A percentile compares a stretch with the other conserved stretches of the same genome.
These are phyloP conservation scores for Aureobasidium leucospermi DNA, from an alignment of 2,329 filamentous ascomycete species.

Conservation along the genomic window DNA sequence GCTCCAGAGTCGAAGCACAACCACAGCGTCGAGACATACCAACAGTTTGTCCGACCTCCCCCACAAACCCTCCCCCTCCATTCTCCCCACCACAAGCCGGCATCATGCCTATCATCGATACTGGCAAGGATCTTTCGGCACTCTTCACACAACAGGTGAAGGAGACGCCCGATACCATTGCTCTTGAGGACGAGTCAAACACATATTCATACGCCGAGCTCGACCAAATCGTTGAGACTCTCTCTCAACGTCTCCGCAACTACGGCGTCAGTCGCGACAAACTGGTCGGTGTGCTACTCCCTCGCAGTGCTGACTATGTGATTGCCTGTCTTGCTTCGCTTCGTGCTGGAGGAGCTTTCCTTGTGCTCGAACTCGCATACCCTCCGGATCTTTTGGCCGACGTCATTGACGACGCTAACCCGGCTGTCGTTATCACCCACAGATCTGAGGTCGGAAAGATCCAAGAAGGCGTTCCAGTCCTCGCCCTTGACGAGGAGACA, in stretches of 20 bases:
- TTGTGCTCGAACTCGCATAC: constrained; percentile 74
- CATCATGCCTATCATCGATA: constrained; percentile 61
- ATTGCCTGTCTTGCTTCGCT: constrained; percentile 72
- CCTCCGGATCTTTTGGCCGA: constrained; percentile 66
- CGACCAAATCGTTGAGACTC: constrained; percentile 57
- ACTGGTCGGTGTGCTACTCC: constrained; percentile 68
- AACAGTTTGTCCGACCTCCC: constrained; percentile 6
- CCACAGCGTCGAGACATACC: constrained; percentile 9
- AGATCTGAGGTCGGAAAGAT: constrained; percentile 58
- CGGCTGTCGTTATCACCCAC: constrained; percentile 63
- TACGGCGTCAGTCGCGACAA: constrained; percentile 66
- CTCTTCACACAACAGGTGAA: constrained; percentile 64
- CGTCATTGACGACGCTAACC: constrained; percentile 68
- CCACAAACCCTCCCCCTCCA: neutral
- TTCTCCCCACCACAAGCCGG: neutral
- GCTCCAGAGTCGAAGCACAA: neutral
- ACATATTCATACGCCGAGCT: constrained; percentile 67
- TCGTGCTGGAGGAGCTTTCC: constrained; percentile 69
- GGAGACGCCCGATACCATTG: constrained; percentile 60
- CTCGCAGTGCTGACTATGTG: constrained; percentile 70
- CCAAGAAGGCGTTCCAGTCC: constrained; percentile 54
- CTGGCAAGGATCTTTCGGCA: constrained; percentile 62
- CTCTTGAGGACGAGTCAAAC: constrained; percentile 61
- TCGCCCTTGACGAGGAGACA: constrained; percentile 52
- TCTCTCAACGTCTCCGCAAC: constrained; percentile 56